Percentiles rank a stretch among this genome's conserved stretches.
These are phyloP conservation scores for Rubroshorea leprosula DNA, from an alignment of 345 rosid genomes.

Conservation along the genomic window DNA sequence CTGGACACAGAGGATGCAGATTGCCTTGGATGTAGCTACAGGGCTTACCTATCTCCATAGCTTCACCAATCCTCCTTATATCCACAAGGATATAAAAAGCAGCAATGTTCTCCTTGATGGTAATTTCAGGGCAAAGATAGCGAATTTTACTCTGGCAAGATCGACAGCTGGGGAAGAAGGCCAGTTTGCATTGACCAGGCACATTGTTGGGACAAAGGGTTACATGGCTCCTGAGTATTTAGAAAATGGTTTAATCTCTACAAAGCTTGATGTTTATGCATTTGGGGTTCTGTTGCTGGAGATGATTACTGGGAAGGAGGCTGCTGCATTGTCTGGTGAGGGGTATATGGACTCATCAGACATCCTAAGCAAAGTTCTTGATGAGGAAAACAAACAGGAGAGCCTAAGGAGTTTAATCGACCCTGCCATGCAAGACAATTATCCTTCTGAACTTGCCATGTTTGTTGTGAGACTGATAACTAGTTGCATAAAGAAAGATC, in stretches of 20 bases:
- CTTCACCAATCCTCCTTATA: conserved; percentile 48
- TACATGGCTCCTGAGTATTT: conserved; percentile 86
- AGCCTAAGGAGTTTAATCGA: conserved; percentile 31
- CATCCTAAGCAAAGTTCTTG: conserved; percentile 16
- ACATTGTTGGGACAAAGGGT: conserved; percentile 78
- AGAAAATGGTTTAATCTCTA: conserved; percentile 64
- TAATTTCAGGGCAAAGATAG: conserved; percentile 52
- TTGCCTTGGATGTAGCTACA: conserved; percentile 62
- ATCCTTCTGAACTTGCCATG: conserved; percentile 37
- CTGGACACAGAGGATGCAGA: conserved; percentile 55
- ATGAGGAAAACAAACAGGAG: conserved; percentile 19
- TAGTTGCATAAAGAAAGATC: conserved; percentile 56
- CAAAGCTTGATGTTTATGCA: conserved; percentile 79
- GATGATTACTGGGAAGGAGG: conserved; percentile 62
- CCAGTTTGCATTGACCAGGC: conserved; percentile 60
- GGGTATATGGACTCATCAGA: conserved; percentile 27
- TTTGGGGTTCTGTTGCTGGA: conserved; percentile 71
- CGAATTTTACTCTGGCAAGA: conserved; percentile 46
- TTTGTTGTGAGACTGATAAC: conserved; percentile 35
- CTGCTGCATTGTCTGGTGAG: conserved; percentile 27
- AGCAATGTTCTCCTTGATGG: conserved; percentile 46
- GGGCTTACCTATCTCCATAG: conserved; percentile 80
- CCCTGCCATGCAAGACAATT: conserved; percentile 34
- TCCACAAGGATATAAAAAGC: conserved; percentile 47
- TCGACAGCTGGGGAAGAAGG: conserved; percentile 40